phyloP scores from a whole-genome alignment of 306 rosid genomes.

The Rosa persica region DNA sequence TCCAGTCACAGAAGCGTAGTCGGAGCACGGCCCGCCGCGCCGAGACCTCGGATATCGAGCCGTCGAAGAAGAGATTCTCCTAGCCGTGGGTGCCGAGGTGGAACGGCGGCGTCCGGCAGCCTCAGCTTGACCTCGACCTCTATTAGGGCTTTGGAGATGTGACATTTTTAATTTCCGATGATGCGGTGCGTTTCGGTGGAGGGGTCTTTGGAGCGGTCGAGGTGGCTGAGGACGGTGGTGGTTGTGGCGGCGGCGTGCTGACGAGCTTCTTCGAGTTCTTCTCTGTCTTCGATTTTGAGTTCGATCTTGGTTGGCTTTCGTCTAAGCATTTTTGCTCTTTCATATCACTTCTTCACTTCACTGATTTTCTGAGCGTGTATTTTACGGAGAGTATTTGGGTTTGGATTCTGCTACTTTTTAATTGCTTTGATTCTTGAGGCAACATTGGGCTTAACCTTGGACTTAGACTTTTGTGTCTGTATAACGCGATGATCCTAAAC shows the following conservation, averaged over 20 bases:
- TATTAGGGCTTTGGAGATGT: slow-evolving; percentile 21
- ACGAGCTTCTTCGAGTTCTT: slow-evolving; percentile 80
- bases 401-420: too few species aligned
- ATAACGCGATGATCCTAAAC: too few species aligned
- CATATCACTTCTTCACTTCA: too few species aligned
- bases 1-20: slow-evolving; percentile 62
- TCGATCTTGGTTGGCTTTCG: slow-evolving; percentile 70
- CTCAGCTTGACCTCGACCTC: slow-evolving; percentile 74
- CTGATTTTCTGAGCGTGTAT: too few species aligned
- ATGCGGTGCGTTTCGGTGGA: slow-evolving; percentile 42
- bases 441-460: too few species aligned
- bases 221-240: slow-evolving; percentile 54
- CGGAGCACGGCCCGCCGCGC: slow-evolving; percentile 63
- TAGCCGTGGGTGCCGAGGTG: slow-evolving; percentile 62
- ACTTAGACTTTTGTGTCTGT: too few species aligned
- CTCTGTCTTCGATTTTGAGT: slow-evolving; percentile 71
- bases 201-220: slow-evolving; percentile 50
- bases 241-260: slow-evolving; percentile 38
- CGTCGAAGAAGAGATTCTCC: slow-evolving; percentile 83
- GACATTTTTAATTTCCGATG: slow-evolving; percentile 13
- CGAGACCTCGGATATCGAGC: slow-evolving; percentile 60
- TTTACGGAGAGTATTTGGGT: too few species aligned
- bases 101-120: slow-evolving; percentile 59
- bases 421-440: too few species aligned
- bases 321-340: slow-evolving; percentile 52